These are phyloP conservation scores for Microbotryomycetes sp. DNA, from an alignment of 1,284 basidiomycete genomes.

Conservation along the genomic window DNA sequence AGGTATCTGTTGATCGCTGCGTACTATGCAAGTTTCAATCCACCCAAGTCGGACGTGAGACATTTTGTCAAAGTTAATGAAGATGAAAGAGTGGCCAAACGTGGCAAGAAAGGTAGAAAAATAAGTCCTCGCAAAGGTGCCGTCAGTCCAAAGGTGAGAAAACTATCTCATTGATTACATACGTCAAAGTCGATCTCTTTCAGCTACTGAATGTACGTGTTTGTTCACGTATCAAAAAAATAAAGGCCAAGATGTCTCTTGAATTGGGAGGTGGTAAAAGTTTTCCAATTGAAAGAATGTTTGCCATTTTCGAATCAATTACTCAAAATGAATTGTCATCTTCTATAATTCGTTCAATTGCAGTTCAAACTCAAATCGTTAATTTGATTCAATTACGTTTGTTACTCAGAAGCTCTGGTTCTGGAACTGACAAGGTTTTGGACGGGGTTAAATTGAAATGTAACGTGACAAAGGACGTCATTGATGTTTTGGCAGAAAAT, in stretches of 20 bases:
- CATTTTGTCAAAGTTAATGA: slow-evolving; percentile 29
- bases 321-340: neutral
- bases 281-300: slow-evolving; percentile 27
- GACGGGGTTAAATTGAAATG: slow-evolving; percentile 31
- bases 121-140: neutral
- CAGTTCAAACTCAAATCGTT: slow-evolving; percentile 12
- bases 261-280: slow-evolving; percentile 25
- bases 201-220: neutral
- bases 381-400: slow-evolving; percentile 24
- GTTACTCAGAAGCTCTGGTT: slow-evolving; percentile 16
- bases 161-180: neutral
- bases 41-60: slow-evolving; percentile 29
- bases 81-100: slow-evolving; percentile 14
- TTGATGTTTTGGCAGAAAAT: slow-evolving; percentile 21
- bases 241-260: slow-evolving; percentile 6
- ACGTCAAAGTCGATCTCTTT: neutral
- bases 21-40: slow-evolving; percentile 27
- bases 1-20: slow-evolving; percentile 26
- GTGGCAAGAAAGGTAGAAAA: slow-evolving; percentile 20
- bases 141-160: slow-evolving; percentile 13
- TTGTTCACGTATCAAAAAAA: neutral
- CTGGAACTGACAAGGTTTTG: slow-evolving; percentile 21
- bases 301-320: slow-evolving; percentile 31
- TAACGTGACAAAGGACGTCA: slow-evolving; percentile 16
- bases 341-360: neutral